phyloP scores from a whole-genome alignment of 768 basidiomycete species.

The Lactifluus piperatus region DNA sequence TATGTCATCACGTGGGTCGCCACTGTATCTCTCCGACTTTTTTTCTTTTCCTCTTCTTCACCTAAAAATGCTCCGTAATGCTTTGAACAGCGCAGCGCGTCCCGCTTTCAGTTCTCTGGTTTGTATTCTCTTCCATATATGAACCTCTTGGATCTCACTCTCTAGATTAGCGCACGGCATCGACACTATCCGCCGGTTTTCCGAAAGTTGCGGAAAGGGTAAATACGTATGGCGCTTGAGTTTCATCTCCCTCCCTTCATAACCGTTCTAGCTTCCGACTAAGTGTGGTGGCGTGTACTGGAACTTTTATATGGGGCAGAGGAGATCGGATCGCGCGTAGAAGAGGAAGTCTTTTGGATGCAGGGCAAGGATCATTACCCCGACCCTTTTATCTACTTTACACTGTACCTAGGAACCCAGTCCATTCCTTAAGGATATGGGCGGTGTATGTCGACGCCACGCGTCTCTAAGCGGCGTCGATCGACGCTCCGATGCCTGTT shows the following conservation, averaged over 20 bases:
- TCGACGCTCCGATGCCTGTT: too few species aligned
- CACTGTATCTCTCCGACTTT: neutral
- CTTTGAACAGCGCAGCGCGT: constrained; percentile 43
- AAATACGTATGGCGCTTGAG: constrained; percentile 24
- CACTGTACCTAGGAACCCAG: too few species aligned
- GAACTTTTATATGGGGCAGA: too few species aligned
- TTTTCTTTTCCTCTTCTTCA: neutral
- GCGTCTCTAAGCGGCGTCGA: too few species aligned
- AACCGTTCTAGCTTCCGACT: constrained; percentile 52
- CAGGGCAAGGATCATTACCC: too few species aligned
- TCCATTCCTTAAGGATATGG: too few species aligned
- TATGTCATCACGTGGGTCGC: constrained; percentile 39
- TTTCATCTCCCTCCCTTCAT: constrained; percentile 8
- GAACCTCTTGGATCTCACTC: constrained; percentile 9
- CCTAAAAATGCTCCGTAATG: constrained; percentile 42
- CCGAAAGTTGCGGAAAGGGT: constrained; percentile 70
- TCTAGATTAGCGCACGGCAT: constrained; percentile 50
- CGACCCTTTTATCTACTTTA: too few species aligned
- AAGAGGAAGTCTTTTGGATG: too few species aligned
- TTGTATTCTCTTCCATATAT: constrained; percentile 24
- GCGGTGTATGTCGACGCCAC: too few species aligned
- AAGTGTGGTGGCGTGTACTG: constrained; percentile 91
- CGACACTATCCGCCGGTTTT: constrained; percentile 71
- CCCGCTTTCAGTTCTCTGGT: constrained; percentile 47
- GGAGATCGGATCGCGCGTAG: too few species aligned